Conservation (phyloP, 2,329 filamentous ascomycete genomes). For the Cordyceps fumosorosea region DNA sequence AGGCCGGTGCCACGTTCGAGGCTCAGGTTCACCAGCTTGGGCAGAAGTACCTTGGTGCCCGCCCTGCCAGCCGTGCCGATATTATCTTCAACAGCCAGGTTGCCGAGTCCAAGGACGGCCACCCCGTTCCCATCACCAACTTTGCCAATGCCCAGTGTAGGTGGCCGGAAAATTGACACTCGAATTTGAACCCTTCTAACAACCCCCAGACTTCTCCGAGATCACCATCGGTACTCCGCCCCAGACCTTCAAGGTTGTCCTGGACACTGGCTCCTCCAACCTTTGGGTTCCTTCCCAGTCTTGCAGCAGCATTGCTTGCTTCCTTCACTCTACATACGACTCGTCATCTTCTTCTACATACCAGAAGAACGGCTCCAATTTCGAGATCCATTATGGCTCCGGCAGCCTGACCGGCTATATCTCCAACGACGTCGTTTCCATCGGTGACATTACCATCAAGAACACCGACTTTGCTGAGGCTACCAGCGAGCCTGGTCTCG, state of each 20-base stretch:
- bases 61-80: slow-evolving; percentile 62
- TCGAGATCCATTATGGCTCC: slow-evolving; percentile 93
- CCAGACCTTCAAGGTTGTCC: slow-evolving; percentile 95
- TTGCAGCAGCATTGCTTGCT: slow-evolving; percentile 96
- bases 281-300: slow-evolving; percentile 91
- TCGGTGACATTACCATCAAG: slow-evolving; percentile 85
- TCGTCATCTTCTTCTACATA: slow-evolving; percentile 81
- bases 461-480: slow-evolving; percentile 94
- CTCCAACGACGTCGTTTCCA: slow-evolving; percentile 77
- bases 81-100: slow-evolving; percentile 74
- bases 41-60: slow-evolving; percentile 89
- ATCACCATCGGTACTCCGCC: slow-evolving; percentile 88
- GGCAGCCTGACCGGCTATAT: slow-evolving; percentile 90
- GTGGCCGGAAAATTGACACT: slow-evolving; percentile 26
- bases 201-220: slow-evolving; percentile 78
- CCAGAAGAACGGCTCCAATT: slow-evolving; percentile 87
- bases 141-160: slow-evolving; percentile 98
- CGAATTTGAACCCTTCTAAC: slow-evolving; percentile 15
- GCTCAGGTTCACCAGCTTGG: slow-evolving; percentile 74
- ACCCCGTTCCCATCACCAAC: slow-evolving; percentile 88
- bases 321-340: slow-evolving; percentile 95
- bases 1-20: slow-evolving; percentile 75
- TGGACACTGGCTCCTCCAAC: slow-evolving; percentile 98
- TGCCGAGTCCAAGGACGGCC: slow-evolving; percentile 57
- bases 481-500: slow-evolving; percentile 88